Evolutionary conservation across 192 early-diverging fungal genomes (phyloP).

Genomic region (Coemansia sp.): DNA sequence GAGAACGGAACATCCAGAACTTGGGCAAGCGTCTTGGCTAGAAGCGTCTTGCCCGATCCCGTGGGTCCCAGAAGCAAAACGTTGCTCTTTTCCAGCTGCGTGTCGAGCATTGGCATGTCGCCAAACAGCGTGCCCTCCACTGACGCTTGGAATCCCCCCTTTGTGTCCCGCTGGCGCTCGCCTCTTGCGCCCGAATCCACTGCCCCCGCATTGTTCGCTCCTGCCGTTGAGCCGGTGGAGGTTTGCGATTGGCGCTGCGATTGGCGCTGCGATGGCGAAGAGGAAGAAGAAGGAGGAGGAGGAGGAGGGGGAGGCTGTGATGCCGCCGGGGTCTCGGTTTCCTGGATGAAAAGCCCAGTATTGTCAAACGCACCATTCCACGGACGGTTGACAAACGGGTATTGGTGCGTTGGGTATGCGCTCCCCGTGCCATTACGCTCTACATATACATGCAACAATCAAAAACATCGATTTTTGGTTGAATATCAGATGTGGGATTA

Average conservation of each 20-base stretch:
- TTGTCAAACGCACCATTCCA: conserved; percentile 50
- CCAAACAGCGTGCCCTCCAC: background rate
- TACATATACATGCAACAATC: too few relatives aligned
- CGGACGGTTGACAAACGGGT: conserved; percentile 40
- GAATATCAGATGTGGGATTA: background rate
- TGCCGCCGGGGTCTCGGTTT: conserved; percentile 3
- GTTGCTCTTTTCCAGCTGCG: conserved; percentile 87
- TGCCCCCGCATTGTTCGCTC: too few relatives aligned
- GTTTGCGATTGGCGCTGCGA: background rate
- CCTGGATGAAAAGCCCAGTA: conserved; percentile 34
- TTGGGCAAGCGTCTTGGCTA: conserved; percentile 80
- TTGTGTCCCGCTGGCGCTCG: background rate
- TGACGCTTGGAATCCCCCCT: background rate
- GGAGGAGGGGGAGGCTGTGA: background rate
- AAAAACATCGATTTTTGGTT: background rate
- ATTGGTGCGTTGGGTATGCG: conserved; percentile 43
- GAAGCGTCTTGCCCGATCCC: conserved; percentile 81
- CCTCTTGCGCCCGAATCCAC: background rate
- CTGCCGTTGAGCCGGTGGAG: background rate
- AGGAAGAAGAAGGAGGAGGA: background rate
- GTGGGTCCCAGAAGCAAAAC: conserved; percentile 84
- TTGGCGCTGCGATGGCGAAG: background rate
- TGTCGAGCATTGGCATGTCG: conserved; percentile 22
- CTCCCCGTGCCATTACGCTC: conserved; percentile 42
- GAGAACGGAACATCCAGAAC: conserved; percentile 85